phyloP scores from a whole-genome alignment of 768 basidiomycete genomes.

The Amyloporia xantha region DNA sequence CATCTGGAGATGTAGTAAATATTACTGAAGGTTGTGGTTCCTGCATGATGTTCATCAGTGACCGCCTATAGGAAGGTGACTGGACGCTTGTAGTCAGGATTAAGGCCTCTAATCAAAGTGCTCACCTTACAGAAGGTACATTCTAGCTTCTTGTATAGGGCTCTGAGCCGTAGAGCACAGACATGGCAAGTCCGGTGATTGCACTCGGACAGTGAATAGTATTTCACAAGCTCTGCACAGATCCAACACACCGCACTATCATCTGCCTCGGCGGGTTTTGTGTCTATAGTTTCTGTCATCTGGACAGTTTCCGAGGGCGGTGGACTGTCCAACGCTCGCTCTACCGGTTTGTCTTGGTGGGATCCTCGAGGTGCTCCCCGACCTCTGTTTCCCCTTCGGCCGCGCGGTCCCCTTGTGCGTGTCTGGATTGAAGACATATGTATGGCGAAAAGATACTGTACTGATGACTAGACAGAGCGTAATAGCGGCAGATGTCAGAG shows the following conservation, averaged over 20 bases:
- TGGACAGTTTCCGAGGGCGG: constrained; percentile 2
- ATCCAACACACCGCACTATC: constrained; percentile 73
- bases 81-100: too few relatives aligned
- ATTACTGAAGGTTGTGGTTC: constrained; percentile 69
- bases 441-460: too few relatives aligned
- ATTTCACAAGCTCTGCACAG: constrained; percentile 91
- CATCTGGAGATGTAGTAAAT: constrained; percentile 63
- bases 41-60: too few relatives aligned
- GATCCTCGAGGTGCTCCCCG: constrained; percentile 12
- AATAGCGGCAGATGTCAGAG: too few relatives aligned
- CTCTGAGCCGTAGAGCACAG: constrained; percentile 80
- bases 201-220: constrained; percentile 82
- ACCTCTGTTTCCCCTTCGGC: constrained; percentile 17
- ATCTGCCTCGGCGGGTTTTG: constrained; percentile 17
- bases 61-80: too few relatives aligned
- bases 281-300: neutral
- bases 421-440: neutral
- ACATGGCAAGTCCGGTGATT: constrained; percentile 95
- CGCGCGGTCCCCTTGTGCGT: constrained; percentile 9
- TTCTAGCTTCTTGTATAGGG: constrained; percentile 87
- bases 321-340: neutral
- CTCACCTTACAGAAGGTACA: constrained; percentile 96
- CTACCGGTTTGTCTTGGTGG: neutral
- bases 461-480: too few relatives aligned
- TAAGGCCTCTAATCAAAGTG: too few relatives aligned